These are phyloP conservation scores for Chenopodium album DNA, from an alignment of 148 eudicot species.

Conservation along the genomic window DNA sequence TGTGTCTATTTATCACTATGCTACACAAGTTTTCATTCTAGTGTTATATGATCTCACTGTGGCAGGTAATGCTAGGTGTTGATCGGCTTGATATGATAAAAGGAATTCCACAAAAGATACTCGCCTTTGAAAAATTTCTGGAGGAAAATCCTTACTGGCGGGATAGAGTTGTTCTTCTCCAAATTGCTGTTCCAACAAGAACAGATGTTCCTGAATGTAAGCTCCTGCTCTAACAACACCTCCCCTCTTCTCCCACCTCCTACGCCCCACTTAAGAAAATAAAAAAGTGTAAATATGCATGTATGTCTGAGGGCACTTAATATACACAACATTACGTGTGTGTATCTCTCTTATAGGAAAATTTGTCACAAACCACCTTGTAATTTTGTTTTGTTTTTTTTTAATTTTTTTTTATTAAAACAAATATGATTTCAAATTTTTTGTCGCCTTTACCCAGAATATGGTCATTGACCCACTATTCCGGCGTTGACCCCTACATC, in stretches of 20 bases:
- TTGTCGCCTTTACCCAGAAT: too few species aligned
- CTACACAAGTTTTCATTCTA: neutral
- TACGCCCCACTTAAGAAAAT: neutral
- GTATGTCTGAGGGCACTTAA: neutral
- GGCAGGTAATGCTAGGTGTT: slow-evolving; percentile 94
- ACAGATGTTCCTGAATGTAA: slow-evolving; percentile 98
- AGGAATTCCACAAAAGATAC: slow-evolving; percentile 96
- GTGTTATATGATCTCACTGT: neutral
- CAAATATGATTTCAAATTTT: too few species aligned
- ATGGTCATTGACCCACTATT: too few species aligned
- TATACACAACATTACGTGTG: neutral
- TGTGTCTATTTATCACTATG: neutral
- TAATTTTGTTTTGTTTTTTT: too few species aligned
- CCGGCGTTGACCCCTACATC: too few species aligned
- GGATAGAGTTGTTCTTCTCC: slow-evolving; percentile 91
- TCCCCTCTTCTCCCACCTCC: neutral
- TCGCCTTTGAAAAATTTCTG: slow-evolving; percentile 93
- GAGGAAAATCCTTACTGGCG: slow-evolving; percentile 82
- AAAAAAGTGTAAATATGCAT: neutral
- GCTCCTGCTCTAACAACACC: slow-evolving; percentile 21
- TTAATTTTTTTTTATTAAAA: too few species aligned
- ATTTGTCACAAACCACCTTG: too few species aligned
- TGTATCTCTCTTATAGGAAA: neutral
- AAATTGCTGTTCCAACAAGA: slow-evolving; percentile 98
- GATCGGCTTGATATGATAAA: slow-evolving; percentile 99